Percentiles rank a stretch among this genome's conserved stretches.
Conservation (phyloP, 306 rosid species). For the Vigna reflexopilosa region DNA sequence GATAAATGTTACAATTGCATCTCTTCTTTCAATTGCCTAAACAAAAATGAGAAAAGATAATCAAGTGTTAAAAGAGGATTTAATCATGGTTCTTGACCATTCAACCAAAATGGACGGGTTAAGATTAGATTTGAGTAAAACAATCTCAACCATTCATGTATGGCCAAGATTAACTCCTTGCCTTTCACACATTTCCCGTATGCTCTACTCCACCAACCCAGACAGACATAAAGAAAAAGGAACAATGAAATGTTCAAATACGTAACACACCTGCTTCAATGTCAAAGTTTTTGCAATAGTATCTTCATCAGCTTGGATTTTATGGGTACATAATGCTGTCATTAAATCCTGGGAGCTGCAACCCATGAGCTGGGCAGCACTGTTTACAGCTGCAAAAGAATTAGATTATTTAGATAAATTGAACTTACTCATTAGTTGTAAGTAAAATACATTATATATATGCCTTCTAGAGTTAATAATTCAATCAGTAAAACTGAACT, state of each 20-base stretch:
- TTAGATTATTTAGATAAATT: conserved; percentile 6
- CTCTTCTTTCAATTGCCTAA: conserved; percentile 82
- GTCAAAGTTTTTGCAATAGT: conserved; percentile 57
- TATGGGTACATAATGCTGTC: conserved; percentile 59
- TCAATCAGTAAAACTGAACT: conserved; percentile 33
- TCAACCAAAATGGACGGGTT: neutral
- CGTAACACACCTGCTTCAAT: conserved; percentile 68
- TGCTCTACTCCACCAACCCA: neutral
- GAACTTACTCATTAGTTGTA: conserved; percentile 20
- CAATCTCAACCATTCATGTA: neutral
- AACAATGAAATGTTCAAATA: conserved; percentile 33
- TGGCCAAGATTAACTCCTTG: neutral
- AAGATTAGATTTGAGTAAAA: neutral
- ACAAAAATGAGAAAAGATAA: conserved; percentile 38
- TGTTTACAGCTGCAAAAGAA: conserved; percentile 68
- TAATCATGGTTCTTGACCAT: neutral
- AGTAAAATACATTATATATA: conserved; percentile 28
- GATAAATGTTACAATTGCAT: conserved; percentile 79
- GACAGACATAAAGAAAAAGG: conserved; percentile 1
- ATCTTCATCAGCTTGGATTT: conserved; percentile 57
- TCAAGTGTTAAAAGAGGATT: neutral
- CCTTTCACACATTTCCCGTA: neutral
- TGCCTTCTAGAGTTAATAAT: conserved; percentile 10
- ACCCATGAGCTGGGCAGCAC: conserved; percentile 84
- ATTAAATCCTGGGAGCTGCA: conserved; percentile 74